Base-by-base conservation (phyloP, 495 filamentous ascomycete species). In the Halenospora varia region DNA sequence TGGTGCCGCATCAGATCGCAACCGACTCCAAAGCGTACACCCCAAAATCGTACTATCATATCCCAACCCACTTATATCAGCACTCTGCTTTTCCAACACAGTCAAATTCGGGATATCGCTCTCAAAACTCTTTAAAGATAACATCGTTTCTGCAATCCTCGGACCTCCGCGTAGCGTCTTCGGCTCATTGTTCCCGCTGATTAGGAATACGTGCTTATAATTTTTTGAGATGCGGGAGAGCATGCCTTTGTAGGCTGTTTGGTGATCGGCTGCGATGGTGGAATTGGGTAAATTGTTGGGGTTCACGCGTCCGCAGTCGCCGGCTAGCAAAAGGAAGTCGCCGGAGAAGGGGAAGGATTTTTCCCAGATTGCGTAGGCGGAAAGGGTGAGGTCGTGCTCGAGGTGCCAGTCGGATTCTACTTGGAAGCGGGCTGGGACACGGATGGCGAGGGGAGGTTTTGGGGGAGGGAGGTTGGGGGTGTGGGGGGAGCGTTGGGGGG, bases 211-310 rank as follows among this genome's bases (percentile, higher is more conserved):
- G 48, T 51, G 48, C 48, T 51, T 51, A 51, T 51, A 51, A 51
- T 51, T 53, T 42, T 40, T 40, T 35, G 50, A 53, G 50, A 53
- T 53, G 50, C 50, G 50, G 50, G 50, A 53, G 50, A 53, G 50
- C 50, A 53, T 53, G 50, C 50, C 50, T 53, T 53, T 53, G 50
- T 53, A 53, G 50, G 50, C 50, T 53, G 50, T 53, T 53, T 42
- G 50, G 50, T 53, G 26, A 53, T 53, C 50, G 50, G 29, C 50
- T 53, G 50, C 50, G 50, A 53, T 53, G 50, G 50, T 53, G 50
- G 50, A 53, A 53, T 53, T 53, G 50, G 50, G 50, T 53, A 53
- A 53, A 53, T 53, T 53, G 50, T 53, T 53, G 50, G 50, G 49
- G 50, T 53, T 53, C 50, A 53, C 50, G 50, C 35, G 50, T 53